Evolutionary conservation across 768 basidiomycete genomes (phyloP).

Genomic region (Termitomyces titanicus): DNA sequence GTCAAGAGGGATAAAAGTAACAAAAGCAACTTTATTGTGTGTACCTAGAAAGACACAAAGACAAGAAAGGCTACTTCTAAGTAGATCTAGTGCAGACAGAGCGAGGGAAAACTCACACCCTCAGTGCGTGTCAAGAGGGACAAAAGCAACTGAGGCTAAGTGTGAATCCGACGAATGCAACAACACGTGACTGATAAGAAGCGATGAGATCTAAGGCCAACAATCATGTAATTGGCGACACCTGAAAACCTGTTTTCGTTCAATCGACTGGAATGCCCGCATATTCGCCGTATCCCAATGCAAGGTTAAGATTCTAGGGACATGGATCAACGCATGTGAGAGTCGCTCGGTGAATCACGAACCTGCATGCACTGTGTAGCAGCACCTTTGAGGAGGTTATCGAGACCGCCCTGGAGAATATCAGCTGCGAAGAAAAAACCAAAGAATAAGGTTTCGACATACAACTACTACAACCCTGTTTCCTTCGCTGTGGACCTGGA

Average conservation of each 20-base stretch:
- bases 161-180: too few species aligned
- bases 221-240: too few species aligned
- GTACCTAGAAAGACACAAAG: too few species aligned
- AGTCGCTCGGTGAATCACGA: background rate
- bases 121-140: too few species aligned
- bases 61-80: too few species aligned
- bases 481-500: slow-evolving; percentile 87
- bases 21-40: too few species aligned
- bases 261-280: slow-evolving; percentile 67
- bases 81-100: too few species aligned
- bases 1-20: too few species aligned
- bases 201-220: too few species aligned
- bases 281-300: slow-evolving; percentile 83
- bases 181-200: too few species aligned
- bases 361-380: slow-evolving; percentile 98
- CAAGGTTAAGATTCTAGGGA: slow-evolving; percentile 90
- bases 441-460: slow-evolving; percentile 30
- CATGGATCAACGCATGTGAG: background rate
- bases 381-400: slow-evolving; percentile 96
- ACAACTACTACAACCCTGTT: slow-evolving; percentile 94
- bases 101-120: too few species aligned
- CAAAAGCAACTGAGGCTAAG: too few species aligned
- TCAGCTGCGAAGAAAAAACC: slow-evolving; percentile 1
- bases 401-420: slow-evolving; percentile 72
- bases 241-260: background rate